Evolutionary conservation across 257 asterid genomes (phyloP).

Genomic region (Plantago ovata): DNA sequence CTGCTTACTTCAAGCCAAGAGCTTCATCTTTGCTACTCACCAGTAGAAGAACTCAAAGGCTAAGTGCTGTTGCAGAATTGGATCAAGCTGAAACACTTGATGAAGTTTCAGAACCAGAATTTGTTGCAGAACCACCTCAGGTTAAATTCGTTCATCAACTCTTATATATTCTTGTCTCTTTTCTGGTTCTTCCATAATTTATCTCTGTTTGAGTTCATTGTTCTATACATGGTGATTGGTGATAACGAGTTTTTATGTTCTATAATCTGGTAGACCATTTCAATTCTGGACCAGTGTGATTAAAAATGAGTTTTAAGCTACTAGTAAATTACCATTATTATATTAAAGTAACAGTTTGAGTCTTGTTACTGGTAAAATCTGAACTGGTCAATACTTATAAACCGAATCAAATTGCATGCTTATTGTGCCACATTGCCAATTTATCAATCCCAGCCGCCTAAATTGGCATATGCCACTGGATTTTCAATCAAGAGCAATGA

Average conservation of each 20-base stretch:
- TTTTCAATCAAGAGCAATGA: too few relatives aligned
- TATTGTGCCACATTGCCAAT: too few relatives aligned
- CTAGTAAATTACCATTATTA: not conserved
- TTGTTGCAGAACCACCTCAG: constrained; percentile 30
- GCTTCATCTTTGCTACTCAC: constrained; percentile 20
- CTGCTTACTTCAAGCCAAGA: constrained; percentile 23
- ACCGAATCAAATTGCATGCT: too few relatives aligned
- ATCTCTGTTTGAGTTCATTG: too few relatives aligned
- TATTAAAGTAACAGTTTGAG: not conserved
- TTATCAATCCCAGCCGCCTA: too few relatives aligned
- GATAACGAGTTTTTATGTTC: too few relatives aligned
- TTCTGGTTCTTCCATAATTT: not conserved
- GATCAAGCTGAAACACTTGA: constrained; percentile 27
- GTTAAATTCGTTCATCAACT: constrained; percentile 13
- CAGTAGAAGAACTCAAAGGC: constrained; percentile 24
- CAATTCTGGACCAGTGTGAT: too few relatives aligned
- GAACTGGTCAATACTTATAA: too few relatives aligned
- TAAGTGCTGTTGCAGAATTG: constrained; percentile 36
- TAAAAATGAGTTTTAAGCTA: not conserved
- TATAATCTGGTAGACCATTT: too few relatives aligned
- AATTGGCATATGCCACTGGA: too few relatives aligned
- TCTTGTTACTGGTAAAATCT: not conserved
- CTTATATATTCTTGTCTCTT: not conserved
- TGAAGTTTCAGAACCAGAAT: constrained; percentile 24
- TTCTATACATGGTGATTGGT: too few relatives aligned